Base-by-base conservation (phyloP, 1,139 yeast species). In the Geotrichum cucujoidarum region DNA sequence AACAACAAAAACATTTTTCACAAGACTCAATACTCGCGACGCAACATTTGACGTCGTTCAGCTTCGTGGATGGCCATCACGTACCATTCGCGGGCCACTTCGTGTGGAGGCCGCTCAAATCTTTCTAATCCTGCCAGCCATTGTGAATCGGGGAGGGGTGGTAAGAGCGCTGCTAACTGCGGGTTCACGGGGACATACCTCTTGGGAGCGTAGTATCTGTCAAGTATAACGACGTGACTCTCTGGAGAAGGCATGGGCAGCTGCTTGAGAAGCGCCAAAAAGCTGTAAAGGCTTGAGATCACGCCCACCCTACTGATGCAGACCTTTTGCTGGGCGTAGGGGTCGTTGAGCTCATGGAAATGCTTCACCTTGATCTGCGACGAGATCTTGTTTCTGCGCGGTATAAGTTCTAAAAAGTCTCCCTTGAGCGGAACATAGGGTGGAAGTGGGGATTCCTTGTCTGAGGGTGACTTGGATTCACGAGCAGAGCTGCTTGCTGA, bases 81-180 rank as follows among this genome's bases (percentile, higher is more conserved):
- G 22, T 44, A 44, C 47, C 47, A 44, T 10, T 44, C 43, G 20
- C 47, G 30, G 29, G 38, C 21, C 13, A 40, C 32, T 11, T 40
- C 29, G 8, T 16, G n/a, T 7, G 22, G 27, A 6, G 27, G 27
- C 27, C 10, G 6, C 27, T 6, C 8, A 10, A 6, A 24, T 24
- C 27, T 24, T n/a, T n/a, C n/a, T n/a, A n/a, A n/a, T 21, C 17
- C 39, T 16, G 13, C 10, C 10, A 10, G 27, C 27, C 27, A 10
- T 10, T 24, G 27, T 6, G 6, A 6, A 24, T 24, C 6, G 6
- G 27, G 27, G 8, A 10, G 27, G 10, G 27, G 27, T 24, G 31
- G 20, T 7, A 37, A 6, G 8, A 24, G 10, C 27, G 24, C 14
- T 5, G 32, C 7, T 4, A 21, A 13, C 27, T 6, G 10, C 24